phyloP scores from a whole-genome alignment of 2,329 filamentous ascomycete genomes.

The Aphanoascus verrucosus region DNA sequence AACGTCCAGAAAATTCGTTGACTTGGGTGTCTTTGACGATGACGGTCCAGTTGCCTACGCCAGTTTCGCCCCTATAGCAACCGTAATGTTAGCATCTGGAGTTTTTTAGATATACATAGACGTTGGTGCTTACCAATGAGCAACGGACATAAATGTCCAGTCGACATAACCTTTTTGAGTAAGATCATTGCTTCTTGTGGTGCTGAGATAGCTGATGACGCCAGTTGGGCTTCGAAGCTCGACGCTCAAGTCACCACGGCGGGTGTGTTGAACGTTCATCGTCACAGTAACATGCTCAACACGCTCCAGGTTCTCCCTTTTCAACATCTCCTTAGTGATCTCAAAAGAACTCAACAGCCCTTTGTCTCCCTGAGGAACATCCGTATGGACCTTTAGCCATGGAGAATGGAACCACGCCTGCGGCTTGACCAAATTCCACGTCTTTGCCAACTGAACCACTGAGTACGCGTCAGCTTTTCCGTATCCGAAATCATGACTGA shows the following conservation, averaged over 20 bases:
- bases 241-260: conserved; percentile 82
- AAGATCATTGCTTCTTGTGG: conserved; percentile 59
- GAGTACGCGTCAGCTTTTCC: conserved; percentile 86
- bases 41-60: conserved; percentile 81
- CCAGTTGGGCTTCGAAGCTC: conserved; percentile 78
- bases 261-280: conserved; percentile 86
- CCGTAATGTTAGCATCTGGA: conserved; percentile 22
- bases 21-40: conserved; percentile 73
- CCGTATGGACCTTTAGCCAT: conserved; percentile 80
- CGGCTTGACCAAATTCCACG: conserved; percentile 80
- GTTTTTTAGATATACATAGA: background rate
- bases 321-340: conserved; percentile 69
- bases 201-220: conserved; percentile 72
- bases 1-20: conserved; percentile 66
- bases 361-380: conserved; percentile 71
- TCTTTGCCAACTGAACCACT: conserved; percentile 75
- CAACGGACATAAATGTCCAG: conserved; percentile 99
- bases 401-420: conserved; percentile 92
- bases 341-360: conserved; percentile 73
- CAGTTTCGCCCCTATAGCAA: conserved; percentile 63
- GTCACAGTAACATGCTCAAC: conserved; percentile 94
- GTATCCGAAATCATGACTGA: conserved; percentile 90
- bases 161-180: conserved; percentile 64
- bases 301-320: conserved; percentile 69
- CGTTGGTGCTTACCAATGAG: conserved; percentile 63